Evolutionary conservation across 805 yeast species (phyloP).

Genomic region (Cyberlindnera petersonii): DNA sequence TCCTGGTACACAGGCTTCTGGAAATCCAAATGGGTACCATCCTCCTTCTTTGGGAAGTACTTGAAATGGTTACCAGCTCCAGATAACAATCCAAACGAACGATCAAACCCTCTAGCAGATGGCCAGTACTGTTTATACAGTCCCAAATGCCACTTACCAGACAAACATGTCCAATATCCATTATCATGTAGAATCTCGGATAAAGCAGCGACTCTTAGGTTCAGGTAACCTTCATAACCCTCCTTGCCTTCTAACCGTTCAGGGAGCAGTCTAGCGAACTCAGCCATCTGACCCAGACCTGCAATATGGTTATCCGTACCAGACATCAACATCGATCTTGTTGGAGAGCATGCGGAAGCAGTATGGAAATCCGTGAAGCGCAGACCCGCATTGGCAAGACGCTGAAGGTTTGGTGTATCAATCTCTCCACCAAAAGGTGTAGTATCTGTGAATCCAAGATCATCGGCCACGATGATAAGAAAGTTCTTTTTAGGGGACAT

Average conservation of each 20-base stretch:
- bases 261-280: constrained; percentile 36
- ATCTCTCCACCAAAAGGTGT: constrained; percentile 56
- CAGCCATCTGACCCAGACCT: constrained; percentile 57
- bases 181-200: constrained; percentile 46
- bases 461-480: constrained; percentile 56
- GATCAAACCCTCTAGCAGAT: constrained; percentile 45
- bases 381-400: constrained; percentile 41
- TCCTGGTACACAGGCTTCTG: constrained; percentile 25
- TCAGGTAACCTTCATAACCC: constrained; percentile 54
- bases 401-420: constrained; percentile 47
- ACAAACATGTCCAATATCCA: constrained; percentile 43
- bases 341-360: constrained; percentile 63
- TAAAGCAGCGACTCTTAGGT: constrained; percentile 47
- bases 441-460: constrained; percentile 55
- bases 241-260: constrained; percentile 41
- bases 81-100: constrained; percentile 46
- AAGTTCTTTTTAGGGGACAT: too few species aligned
- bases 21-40: constrained; percentile 8
- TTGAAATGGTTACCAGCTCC: constrained; percentile 58
- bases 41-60: constrained; percentile 22
- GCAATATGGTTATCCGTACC: constrained; percentile 63
- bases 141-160: constrained; percentile 65
- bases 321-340: constrained; percentile 55
- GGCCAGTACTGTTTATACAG: constrained; percentile 46
- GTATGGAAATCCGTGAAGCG: constrained; percentile 58